Evolutionary conservation across 805 yeast genomes (phyloP).

Genomic region (Metschnikowia proteae): DNA sequence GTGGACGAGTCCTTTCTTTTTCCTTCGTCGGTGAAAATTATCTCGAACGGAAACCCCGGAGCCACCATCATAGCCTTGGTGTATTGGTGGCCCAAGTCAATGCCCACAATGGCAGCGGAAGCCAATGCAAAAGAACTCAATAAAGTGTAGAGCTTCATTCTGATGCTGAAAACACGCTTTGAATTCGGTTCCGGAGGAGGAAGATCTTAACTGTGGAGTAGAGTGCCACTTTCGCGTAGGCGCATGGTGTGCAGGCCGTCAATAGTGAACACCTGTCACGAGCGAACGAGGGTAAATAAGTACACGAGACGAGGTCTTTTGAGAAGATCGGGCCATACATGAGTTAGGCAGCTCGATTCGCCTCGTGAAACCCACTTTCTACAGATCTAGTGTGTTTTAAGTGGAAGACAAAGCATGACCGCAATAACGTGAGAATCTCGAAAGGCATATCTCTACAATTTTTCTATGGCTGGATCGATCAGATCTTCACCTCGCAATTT

Average conservation of each 20-base stretch:
- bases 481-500: background rate
- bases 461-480: too few species aligned
- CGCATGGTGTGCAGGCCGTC: constrained; percentile 1
- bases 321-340: too few species aligned
- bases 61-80: constrained; percentile 87
- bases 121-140: constrained; percentile 15
- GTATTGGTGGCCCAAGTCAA: constrained; percentile 86
- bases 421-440: background rate
- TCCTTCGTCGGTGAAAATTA: constrained; percentile 84
- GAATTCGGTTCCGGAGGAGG: background rate
- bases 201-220: constrained; percentile 2
- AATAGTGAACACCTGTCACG: constrained; percentile 2
- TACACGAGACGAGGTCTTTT: too few species aligned
- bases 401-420: background rate
- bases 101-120: constrained; percentile 70
- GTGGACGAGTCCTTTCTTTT: constrained; percentile 88
- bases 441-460: background rate
- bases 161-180: background rate
- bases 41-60: constrained; percentile 84
- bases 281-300: background rate
- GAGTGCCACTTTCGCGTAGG: constrained; percentile 1
- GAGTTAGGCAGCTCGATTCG: too few species aligned
- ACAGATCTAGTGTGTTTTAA: background rate
- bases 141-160: constrained; percentile 15
- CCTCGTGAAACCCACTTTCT: too few species aligned